Conservation (phyloP, 768 basidiomycete genomes). For the Gloeostereum incarnatum region DNA sequence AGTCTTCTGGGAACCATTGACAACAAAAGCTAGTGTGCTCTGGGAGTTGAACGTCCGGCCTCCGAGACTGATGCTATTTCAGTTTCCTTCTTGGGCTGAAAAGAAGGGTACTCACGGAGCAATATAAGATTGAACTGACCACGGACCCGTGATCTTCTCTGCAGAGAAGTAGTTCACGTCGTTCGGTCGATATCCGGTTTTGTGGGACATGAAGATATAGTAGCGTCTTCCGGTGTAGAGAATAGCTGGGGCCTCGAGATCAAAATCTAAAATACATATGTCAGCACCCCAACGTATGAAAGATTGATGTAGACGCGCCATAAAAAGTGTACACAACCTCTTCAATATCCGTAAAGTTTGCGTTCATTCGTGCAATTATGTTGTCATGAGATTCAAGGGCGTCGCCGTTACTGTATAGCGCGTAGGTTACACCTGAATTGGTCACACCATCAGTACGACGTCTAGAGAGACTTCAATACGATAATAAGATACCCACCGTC, state of each 20-base stretch:
- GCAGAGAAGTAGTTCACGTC: constrained; percentile 16
- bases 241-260: constrained; percentile 15
- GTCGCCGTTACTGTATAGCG: constrained; percentile 17
- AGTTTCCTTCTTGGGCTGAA: background rate
- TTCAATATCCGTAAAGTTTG: constrained; percentile 15
- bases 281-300: background rate
- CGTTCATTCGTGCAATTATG: constrained; percentile 13
- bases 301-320: constrained; percentile 6
- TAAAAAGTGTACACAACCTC: constrained; percentile 16
- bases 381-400: constrained; percentile 14
- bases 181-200: constrained; percentile 19
- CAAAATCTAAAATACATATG: constrained; percentile 10
- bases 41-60: constrained; percentile 9
- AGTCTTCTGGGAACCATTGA: constrained; percentile 5
- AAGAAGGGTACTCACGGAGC: constrained; percentile 10
- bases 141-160: constrained; percentile 13
- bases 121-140: constrained; percentile 15
- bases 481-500: constrained; percentile 7
- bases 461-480: background rate
- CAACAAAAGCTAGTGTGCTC: constrained; percentile 3
- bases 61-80: background rate
- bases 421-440: constrained; percentile 11
- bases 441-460: background rate
- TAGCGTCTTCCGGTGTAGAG: constrained; percentile 14
- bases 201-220: constrained; percentile 19